Conservation (phyloP, 2,329 filamentous ascomycete genomes). For the Stenocarpella maydis region DNA sequence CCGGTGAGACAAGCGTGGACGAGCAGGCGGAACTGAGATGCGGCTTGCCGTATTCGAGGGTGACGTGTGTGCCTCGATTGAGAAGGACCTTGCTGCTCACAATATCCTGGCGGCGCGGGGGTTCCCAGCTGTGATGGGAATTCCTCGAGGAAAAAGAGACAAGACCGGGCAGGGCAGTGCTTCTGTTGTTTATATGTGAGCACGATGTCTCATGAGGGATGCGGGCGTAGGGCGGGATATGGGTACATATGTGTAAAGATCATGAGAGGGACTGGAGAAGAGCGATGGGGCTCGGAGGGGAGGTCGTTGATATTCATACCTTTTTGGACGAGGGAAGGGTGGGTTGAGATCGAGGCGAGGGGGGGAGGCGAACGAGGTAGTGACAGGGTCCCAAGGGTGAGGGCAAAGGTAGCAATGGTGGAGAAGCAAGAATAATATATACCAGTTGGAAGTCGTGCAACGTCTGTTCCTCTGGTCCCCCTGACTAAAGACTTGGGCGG, state of each 20-base stretch:
- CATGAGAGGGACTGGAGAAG: conserved; percentile 2
- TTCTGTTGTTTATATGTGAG: conserved; percentile 26
- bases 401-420: conserved; percentile 6
- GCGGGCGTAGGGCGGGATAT: background rate
- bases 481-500: conserved; percentile 26
- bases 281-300: background rate
- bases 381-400: conserved; percentile 23
- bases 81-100: conserved; percentile 19
- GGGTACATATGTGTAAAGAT: background rate
- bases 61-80: conserved; percentile 21
- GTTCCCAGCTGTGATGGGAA: conserved; percentile 18
- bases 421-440: conserved; percentile 26
- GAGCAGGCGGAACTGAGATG: conserved; percentile 21
- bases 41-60: conserved; percentile 26
- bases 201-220: conserved; percentile 19
- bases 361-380: background rate
- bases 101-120: conserved; percentile 21
- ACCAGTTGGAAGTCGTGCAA: conserved; percentile 26
- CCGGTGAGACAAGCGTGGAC: conserved; percentile 22
- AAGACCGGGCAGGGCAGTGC: conserved; percentile 2
- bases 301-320: conserved; percentile 24
- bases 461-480: conserved; percentile 24
- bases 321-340: conserved; percentile 23
- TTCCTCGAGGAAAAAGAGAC: conserved; percentile 9
- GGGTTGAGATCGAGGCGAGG: conserved; percentile 16